Evolutionary conservation across 106 monocot species (phyloP).

Genomic region (Agapanthus africanus): DNA sequence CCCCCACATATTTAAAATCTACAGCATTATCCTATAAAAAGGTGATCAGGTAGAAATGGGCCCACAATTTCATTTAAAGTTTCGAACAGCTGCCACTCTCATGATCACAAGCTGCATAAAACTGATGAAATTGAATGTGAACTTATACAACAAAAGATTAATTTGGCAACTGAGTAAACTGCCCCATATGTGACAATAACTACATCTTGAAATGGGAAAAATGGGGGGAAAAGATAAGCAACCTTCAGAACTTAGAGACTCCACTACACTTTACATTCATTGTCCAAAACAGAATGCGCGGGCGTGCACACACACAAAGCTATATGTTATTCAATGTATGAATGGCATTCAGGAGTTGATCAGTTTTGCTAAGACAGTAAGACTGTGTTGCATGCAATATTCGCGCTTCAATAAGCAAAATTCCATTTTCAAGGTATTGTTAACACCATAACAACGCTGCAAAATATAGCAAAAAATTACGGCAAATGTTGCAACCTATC

Average conservation of each 20-base stretch:
- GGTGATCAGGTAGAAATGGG: neutral
- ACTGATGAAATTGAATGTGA: conserved; percentile 6
- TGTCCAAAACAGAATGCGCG: no score
- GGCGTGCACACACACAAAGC: no score
- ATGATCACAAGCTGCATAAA: neutral
- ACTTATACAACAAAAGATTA: neutral
- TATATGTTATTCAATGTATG: no score
- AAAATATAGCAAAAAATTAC: no score
- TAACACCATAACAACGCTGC: no score
- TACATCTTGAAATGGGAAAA: neutral
- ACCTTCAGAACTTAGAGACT: neutral
- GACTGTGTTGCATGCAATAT: no score
- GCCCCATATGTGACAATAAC: neutral
- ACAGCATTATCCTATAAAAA: neutral
- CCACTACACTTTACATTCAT: neutral
- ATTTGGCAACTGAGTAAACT: neutral
- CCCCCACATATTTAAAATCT: neutral
- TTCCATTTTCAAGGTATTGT: no score
- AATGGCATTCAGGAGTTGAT: no score
- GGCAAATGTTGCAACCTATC: no score
- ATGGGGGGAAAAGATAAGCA: no score
- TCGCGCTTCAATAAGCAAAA: no score
- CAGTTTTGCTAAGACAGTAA: no score
- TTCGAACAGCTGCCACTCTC: neutral
- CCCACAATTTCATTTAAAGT: neutral